Evolutionary conservation across 148 eudicot genomes (phyloP), one percentile per base, ranked within the genome.

Genomic region (Amaranthus palmeri): DNA sequence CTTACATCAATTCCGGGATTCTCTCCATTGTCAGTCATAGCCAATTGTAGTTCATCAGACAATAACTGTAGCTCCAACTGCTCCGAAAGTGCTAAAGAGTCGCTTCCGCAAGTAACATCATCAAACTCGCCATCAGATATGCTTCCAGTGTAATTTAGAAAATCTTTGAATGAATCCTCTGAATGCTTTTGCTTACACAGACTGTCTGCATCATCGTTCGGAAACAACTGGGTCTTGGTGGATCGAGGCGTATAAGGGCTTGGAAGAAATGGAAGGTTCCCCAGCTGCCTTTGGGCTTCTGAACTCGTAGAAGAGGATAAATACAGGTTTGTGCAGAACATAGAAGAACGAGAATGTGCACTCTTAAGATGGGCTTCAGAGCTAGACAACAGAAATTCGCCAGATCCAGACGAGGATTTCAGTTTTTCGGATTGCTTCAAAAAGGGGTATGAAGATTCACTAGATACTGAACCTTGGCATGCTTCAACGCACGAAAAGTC

Each of bases 1-100:
- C 85, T 83, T 77, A 83, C 85, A 79, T 83, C 76, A 8, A 83
- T 63, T 60, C 81, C 72, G 18, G 83, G 85, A 63, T 72, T 83
- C 71, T 83, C 83, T 73, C 78, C 83, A 25, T 62, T 73, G 72
- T 75, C 82, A 44, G 81, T 80, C 47, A 83, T 73, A 54, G 85
- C 83, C 10, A 83, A 65, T 49, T 79, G 71, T 15, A 83, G 82
- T 18, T 79, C 83, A 73, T 83, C 85, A 54, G 85, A 79, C 67
- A 83, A 53, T 17, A 83, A 48, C 63, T 83, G 85, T 11, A 83
- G 80, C 74, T 83, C 85, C 55, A 83, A 67, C 48, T 80, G 83
- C 70, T 83, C 85, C 7, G 77, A 64, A 5, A 83, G 49, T 10
- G 65, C 78, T 10, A 77, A 62, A 73, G 76, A 65, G 53, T 80